phyloP scores from a whole-genome alignment of 306 rosid genomes.

The Sicyos edulis region DNA sequence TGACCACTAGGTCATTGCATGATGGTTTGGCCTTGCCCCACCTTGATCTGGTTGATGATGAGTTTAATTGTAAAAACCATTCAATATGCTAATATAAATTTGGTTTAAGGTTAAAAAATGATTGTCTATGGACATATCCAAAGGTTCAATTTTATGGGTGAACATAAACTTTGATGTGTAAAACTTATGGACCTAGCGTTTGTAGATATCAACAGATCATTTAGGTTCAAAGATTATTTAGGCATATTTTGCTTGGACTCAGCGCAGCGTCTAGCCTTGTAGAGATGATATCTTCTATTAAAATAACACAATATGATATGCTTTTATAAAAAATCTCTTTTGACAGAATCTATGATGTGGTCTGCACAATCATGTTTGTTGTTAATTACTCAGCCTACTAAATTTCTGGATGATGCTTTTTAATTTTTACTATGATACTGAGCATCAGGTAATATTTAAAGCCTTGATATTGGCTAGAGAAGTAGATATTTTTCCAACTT shows the following conservation, averaged over 20 bases:
- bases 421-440: background rate
- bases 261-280: background rate
- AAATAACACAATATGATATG: background rate
- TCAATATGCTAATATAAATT: background rate
- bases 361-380: background rate
- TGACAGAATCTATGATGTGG: background rate
- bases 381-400: background rate
- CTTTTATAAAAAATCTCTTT: background rate
- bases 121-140: background rate
- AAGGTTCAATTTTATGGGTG: background rate
- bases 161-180: background rate
- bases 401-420: background rate
- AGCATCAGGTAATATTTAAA: background rate
- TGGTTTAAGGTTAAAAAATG: background rate
- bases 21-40: background rate
- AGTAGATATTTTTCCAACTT: background rate
- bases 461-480: background rate
- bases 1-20: too few relatives aligned
- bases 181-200: background rate
- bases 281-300: background rate
- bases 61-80: background rate
- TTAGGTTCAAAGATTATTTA: background rate
- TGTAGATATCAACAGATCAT: background rate
- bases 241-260: background rate
- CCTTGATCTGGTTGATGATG: background rate